These are phyloP conservation scores for Aphanoascus verrucosus DNA, from an alignment of 2,329 filamentous ascomycete species.

Conservation along the genomic window DNA sequence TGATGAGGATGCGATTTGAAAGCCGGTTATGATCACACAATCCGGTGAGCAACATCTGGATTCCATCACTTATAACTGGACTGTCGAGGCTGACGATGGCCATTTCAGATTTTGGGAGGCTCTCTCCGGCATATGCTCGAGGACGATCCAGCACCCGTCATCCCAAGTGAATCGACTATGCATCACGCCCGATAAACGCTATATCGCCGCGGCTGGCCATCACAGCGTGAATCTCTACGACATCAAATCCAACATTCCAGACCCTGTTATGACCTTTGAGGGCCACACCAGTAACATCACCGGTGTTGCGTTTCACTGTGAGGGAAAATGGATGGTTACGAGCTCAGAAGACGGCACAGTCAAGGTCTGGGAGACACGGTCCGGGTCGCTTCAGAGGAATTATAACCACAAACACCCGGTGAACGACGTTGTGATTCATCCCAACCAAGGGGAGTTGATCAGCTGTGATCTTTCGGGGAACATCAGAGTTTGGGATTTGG, in stretches of 20 bases:
- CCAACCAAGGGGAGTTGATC: slow-evolving; percentile 96
- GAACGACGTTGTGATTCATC: slow-evolving; percentile 98
- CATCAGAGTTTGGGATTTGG: slow-evolving; percentile 90
- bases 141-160: slow-evolving; percentile 95
- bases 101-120: slow-evolving; percentile 84
- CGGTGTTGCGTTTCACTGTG: slow-evolving; percentile 93
- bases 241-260: slow-evolving; percentile 96
- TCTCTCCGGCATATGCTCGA: slow-evolving; percentile 90
- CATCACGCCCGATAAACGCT: slow-evolving; percentile 96
- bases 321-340: slow-evolving; percentile 99
- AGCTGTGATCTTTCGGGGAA: slow-evolving; percentile 89
- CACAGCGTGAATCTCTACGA: slow-evolving; percentile 96
- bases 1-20: slow-evolving; percentile 16
- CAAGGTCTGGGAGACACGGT: slow-evolving; percentile 92
- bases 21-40: slow-evolving; percentile 68
- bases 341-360: slow-evolving; percentile 93
- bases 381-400: slow-evolving; percentile 76
- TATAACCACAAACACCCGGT: slow-evolving; percentile 82
- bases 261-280: slow-evolving; percentile 84
- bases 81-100: not conserved
- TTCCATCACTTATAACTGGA: not conserved
- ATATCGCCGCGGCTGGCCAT: slow-evolving; percentile 68
- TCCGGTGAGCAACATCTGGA: slow-evolving; percentile 44
- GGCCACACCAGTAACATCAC: slow-evolving; percentile 94
- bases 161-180: slow-evolving; percentile 97